phyloP scores from a whole-genome alignment of 805 yeast genomes.

The Candida tallmaniae region DNA sequence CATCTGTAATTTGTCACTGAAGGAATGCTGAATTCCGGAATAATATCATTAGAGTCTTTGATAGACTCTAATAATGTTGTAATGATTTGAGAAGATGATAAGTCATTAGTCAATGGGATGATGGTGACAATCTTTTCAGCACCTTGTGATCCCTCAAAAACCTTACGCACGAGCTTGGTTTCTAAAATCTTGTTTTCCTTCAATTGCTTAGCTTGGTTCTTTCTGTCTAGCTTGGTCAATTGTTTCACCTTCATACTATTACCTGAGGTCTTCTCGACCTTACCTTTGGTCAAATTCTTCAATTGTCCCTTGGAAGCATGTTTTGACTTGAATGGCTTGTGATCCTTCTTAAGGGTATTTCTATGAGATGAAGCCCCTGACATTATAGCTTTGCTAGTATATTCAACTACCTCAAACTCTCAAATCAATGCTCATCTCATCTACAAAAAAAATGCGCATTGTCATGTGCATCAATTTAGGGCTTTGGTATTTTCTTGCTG shows the following conservation, averaged over 20 bases:
- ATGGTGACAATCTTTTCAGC: constrained; percentile 82
- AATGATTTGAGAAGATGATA: constrained; percentile 54
- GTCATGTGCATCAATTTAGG: neutral
- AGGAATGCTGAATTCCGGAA: constrained; percentile 31
- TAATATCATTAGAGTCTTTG: constrained; percentile 29
- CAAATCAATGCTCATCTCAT: neutral
- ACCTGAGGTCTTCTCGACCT: constrained; percentile 61
- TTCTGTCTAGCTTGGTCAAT: constrained; percentile 57
- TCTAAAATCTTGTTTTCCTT: constrained; percentile 66
- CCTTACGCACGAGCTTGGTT: constrained; percentile 52
- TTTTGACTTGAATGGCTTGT: constrained; percentile 86
- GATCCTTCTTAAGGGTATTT: constrained; percentile 74
- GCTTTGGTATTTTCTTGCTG: neutral
- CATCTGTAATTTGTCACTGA: constrained; percentile 51
- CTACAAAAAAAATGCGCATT: neutral
- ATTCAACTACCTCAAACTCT: neutral
- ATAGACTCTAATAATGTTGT: constrained; percentile 43
- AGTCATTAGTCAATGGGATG: constrained; percentile 72
- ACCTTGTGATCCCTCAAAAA: constrained; percentile 77
- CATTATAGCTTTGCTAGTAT: neutral
- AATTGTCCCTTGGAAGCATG: constrained; percentile 87
- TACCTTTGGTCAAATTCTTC: constrained; percentile 79
- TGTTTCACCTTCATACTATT: constrained; percentile 36
- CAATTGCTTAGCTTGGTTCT: constrained; percentile 72
- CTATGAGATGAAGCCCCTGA: constrained; percentile 63